Conservation (phyloP, 2,329 filamentous ascomycete genomes). For the Juglanconis oblonga region DNA sequence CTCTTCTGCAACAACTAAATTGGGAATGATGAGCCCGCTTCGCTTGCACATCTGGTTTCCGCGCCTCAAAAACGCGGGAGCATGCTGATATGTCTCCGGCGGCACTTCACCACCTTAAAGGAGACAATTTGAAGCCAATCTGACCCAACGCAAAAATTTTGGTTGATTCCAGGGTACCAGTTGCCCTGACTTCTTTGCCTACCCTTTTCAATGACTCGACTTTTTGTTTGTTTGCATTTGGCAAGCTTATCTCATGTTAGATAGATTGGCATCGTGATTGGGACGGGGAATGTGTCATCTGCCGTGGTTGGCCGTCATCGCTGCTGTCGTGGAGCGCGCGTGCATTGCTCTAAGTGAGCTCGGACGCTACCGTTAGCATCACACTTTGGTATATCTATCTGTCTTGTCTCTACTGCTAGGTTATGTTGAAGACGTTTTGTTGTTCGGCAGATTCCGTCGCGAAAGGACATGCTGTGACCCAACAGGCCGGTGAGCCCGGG, state of each 20-base stretch:
- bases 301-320: too few relatives aligned
- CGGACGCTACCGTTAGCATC: too few relatives aligned
- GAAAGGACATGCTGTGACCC: neutral
- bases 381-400: too few relatives aligned
- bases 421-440: neutral
- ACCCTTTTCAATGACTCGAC: slow-evolving; percentile 21
- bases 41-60: slow-evolving; percentile 52
- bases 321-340: neutral
- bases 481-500: neutral
- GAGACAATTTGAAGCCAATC: slow-evolving; percentile 60
- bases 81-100: slow-evolving; percentile 64
- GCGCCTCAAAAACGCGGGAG: slow-evolving; percentile 45
- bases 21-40: slow-evolving; percentile 74
- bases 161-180: slow-evolving; percentile 30
- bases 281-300: neutral
- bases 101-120: slow-evolving; percentile 60
- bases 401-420: neutral
- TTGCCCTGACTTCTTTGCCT: slow-evolving; percentile 25
- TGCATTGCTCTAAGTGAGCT: neutral
- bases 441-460: neutral
- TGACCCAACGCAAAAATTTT: slow-evolving; percentile 48
- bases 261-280: neutral
- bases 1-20: slow-evolving; percentile 69
- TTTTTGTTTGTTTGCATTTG: neutral
- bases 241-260: neutral